phyloP scores from a whole-genome alignment of 257 asterid species.

The Fraxinus excelsior region DNA sequence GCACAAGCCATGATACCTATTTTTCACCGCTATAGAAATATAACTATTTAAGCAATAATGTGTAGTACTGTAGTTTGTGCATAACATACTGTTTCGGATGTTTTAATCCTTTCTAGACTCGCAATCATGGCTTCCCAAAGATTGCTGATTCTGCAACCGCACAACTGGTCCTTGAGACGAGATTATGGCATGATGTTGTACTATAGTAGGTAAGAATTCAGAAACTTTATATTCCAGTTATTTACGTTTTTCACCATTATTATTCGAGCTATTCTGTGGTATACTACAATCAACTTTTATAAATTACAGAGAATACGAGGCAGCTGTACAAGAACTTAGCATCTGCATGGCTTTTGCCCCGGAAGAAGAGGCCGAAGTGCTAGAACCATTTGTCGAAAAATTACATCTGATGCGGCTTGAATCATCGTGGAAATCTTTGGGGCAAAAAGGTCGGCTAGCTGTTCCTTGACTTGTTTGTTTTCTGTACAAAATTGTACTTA shows the following conservation, averaged over 20 bases:
- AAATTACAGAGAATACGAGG: constrained; percentile 70
- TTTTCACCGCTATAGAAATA: background rate
- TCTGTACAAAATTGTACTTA: background rate
- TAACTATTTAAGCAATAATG: background rate
- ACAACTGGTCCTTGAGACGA: constrained; percentile 81
- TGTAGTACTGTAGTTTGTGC: constrained; percentile 8
- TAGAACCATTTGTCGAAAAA: constrained; percentile 82
- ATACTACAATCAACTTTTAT: background rate
- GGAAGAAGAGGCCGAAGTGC: constrained; percentile 74
- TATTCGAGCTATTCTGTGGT: background rate
- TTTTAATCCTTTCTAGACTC: constrained; percentile 55
- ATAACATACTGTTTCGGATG: constrained; percentile 29
- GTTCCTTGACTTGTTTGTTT: constrained; percentile 39
- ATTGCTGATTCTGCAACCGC: constrained; percentile 86
- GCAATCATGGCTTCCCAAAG: constrained; percentile 94
- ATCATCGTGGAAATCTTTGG: constrained; percentile 65
- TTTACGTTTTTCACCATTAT: background rate
- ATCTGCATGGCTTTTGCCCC: constrained; percentile 98
- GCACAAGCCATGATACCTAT: background rate
- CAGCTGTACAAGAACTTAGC: constrained; percentile 93
- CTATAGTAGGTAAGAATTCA: constrained; percentile 58
- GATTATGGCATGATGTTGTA: constrained; percentile 94
- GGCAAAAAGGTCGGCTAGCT: constrained; percentile 53
- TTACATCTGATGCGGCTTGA: constrained; percentile 72
- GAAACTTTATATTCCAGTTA: background rate